These are phyloP conservation scores for Tylopilus intermedius DNA, from an alignment of 768 basidiomycete species.

Conservation along the genomic window DNA sequence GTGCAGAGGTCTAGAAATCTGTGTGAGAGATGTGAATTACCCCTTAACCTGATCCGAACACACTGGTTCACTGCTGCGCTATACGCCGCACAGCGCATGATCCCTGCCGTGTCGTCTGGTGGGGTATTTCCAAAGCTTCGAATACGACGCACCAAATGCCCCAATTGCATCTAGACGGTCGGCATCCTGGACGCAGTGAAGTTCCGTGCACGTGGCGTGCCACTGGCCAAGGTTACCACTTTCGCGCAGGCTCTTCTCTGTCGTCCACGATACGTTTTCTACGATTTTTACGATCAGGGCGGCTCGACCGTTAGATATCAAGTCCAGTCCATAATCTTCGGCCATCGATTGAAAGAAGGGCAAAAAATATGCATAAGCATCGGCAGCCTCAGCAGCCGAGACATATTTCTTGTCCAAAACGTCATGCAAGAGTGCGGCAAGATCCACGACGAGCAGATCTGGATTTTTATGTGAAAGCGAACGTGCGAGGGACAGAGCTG, in stretches of 20 bases:
- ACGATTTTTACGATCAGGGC: constrained; percentile 47
- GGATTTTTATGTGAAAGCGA: constrained; percentile 40
- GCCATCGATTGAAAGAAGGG: constrained; percentile 55
- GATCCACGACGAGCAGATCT: constrained; percentile 74
- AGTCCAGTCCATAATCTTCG: constrained; percentile 20
- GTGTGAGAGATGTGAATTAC: not conserved
- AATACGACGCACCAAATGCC: constrained; percentile 51
- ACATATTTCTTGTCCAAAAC: constrained; percentile 85
- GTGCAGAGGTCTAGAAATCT: constrained; percentile 36
- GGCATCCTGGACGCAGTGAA: constrained; percentile 80
- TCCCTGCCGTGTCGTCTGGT: constrained; percentile 32
- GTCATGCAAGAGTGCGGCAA: constrained; percentile 80
- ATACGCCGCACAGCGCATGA: constrained; percentile 69
- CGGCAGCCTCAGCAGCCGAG: constrained; percentile 46
- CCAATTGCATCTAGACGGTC: constrained; percentile 78
- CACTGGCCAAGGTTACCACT: constrained; percentile 54
- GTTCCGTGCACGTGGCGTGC: constrained; percentile 67
- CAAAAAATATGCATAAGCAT: constrained; percentile 62
- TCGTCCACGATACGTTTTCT: constrained; percentile 49
- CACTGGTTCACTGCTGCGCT: constrained; percentile 50
- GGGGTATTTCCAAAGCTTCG: not conserved
- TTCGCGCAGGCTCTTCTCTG: constrained; percentile 64
- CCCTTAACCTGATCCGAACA: not conserved
- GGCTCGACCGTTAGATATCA: constrained; percentile 38
- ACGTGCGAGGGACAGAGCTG: constrained; percentile 64